Percentiles rank a stretch among this genome's conserved stretches.
These are phyloP conservation scores for Ustilago xerochloae DNA, from an alignment of 1,284 basidiomycete species.

Conservation along the genomic window DNA sequence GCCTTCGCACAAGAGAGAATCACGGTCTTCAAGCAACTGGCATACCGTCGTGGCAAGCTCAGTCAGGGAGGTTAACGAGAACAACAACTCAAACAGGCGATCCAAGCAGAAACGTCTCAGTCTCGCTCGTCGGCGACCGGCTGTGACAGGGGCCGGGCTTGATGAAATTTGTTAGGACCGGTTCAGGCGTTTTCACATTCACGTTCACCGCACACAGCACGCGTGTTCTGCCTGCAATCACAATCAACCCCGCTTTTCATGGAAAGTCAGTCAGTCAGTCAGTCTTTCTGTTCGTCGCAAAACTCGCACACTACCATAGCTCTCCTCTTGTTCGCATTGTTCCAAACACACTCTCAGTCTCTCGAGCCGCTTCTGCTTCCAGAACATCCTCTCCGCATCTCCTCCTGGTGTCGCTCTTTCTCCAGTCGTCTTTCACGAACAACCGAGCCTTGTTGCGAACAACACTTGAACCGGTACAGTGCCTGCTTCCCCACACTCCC, in stretches of 20 bases:
- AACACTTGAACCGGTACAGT: slow-evolving; percentile 19
- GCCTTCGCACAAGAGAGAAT: no score
- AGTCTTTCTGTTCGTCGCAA: neutral
- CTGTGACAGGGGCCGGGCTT: neutral
- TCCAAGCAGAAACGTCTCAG: no score
- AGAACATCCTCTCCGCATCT: neutral
- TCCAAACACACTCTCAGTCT: no score
- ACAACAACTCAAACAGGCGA: no score
- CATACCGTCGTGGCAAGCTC: no score
- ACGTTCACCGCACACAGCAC: slow-evolving; percentile 8
- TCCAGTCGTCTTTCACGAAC: neutral
- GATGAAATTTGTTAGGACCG: neutral
- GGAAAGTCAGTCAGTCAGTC: neutral
- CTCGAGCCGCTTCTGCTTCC: neutral
- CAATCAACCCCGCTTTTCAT: slow-evolving; percentile 8
- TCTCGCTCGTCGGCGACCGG: slow-evolving; percentile 1
- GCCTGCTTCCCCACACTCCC: slow-evolving; percentile 1
- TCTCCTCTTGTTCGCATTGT: neutral
- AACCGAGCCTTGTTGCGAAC: neutral
- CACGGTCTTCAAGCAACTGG: no score
- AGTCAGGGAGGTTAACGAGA: no score
- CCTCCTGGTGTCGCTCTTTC: neutral
- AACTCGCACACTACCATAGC: neutral
- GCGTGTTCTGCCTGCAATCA: no score
- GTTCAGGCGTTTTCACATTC: slow-evolving; percentile 21